phyloP scores from a whole-genome alignment of 73 alveolate species.

The Uronychia setigera region DNA sequence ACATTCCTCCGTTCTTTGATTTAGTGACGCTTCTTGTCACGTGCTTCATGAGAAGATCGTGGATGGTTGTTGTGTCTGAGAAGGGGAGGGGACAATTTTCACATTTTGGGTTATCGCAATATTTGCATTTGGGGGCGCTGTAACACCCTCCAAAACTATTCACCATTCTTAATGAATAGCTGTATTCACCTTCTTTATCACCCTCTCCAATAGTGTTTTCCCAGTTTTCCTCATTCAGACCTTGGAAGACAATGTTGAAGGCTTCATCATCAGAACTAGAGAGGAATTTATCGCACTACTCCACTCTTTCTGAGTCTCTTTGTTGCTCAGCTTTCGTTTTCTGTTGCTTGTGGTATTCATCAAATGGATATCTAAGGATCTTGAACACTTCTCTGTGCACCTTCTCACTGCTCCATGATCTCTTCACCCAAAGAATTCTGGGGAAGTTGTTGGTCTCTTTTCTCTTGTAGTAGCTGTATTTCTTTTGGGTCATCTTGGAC shows the following conservation, averaged over 20 bases:
- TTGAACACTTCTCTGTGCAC: slow-evolving; percentile 7
- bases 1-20: not conserved
- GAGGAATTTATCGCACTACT: not conserved
- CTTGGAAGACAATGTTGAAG: not conserved
- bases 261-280: not conserved
- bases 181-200: not conserved
- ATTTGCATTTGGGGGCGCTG: slow-evolving; percentile 41
- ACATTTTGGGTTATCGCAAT: slow-evolving; percentile 26
- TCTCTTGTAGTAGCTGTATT: not conserved
- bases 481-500: not conserved
- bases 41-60: slow-evolving; percentile 9
- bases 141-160: not conserved
- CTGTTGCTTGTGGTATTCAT: slow-evolving; percentile 9
- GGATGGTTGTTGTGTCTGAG: not conserved
- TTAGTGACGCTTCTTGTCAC: not conserved
- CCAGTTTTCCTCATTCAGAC: slow-evolving; percentile 9
- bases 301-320: not conserved
- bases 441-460: slow-evolving; percentile 29
- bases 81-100: slow-evolving; percentile 50
- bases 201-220: not conserved
- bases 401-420: not conserved
- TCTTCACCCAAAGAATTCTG: slow-evolving; percentile 32
- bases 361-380: not conserved
- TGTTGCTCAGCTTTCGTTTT: not conserved
- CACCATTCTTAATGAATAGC: not conserved